These are phyloP conservation scores for Parasarocladium wereldwijsianum DNA, from an alignment of 2,329 filamentous ascomycete species.

Conservation along the genomic window DNA sequence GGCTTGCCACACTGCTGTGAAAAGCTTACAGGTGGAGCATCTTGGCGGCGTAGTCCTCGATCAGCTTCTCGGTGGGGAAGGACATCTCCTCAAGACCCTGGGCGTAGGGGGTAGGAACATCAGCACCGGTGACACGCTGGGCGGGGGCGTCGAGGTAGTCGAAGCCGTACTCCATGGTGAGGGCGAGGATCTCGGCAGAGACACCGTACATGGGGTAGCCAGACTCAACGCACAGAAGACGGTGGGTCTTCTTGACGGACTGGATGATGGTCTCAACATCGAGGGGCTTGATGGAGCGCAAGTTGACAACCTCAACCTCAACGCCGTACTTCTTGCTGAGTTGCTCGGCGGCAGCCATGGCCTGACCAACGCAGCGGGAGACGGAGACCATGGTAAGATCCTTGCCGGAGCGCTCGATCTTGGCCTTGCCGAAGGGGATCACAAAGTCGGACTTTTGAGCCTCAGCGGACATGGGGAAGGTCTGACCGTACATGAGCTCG, in stretches of 20 bases:
- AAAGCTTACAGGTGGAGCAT: slow-evolving; percentile 56
- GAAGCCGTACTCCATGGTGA: slow-evolving; percentile 95
- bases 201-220: slow-evolving; percentile 95
- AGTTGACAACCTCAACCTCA: slow-evolving; percentile 93
- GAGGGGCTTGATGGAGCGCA: slow-evolving; percentile 92
- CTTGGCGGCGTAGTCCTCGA: slow-evolving; percentile 80
- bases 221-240: slow-evolving; percentile 82
- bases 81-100: slow-evolving; percentile 84
- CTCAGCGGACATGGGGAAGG: slow-evolving; percentile 94
- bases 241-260: slow-evolving; percentile 96
- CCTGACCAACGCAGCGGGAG: slow-evolving; percentile 90
- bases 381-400: slow-evolving; percentile 91
- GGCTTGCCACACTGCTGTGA: no score
- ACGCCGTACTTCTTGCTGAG: slow-evolving; percentile 95
- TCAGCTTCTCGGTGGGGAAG: slow-evolving; percentile 83
- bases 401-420: slow-evolving; percentile 92
- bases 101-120: slow-evolving; percentile 94
- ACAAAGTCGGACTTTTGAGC: slow-evolving; percentile 96
- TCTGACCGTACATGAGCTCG: slow-evolving; percentile 81
- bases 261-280: slow-evolving; percentile 92
- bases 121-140: slow-evolving; percentile 86
- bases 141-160: slow-evolving; percentile 94
- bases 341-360: slow-evolving; percentile 72
- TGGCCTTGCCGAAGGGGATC: slow-evolving; percentile 94
- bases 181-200: slow-evolving; percentile 78